Evolutionary conservation across 306 rosid genomes (phyloP).

Genomic region (Lithocarpus polystachyus): DNA sequence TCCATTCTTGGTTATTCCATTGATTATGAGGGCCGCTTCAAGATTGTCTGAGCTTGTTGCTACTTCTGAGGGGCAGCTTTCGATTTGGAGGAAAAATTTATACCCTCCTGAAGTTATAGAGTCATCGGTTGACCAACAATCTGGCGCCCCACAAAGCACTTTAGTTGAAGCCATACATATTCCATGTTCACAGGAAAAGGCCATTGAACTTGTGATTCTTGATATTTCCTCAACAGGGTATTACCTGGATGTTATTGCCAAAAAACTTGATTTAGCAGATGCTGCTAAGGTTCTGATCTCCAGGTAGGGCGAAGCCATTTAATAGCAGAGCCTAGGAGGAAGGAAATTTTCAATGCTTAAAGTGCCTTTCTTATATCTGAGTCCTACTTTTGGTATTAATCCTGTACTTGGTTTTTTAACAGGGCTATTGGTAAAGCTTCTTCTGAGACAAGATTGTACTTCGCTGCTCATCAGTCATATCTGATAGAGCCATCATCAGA

Average conservation of each 20-base stretch:
- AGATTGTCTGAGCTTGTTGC: constrained; percentile 45
- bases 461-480: constrained; percentile 52
- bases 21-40: constrained; percentile 52
- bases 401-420: constrained; percentile 30
- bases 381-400: not conserved
- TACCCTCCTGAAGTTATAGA: constrained; percentile 53
- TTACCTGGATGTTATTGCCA: constrained; percentile 78
- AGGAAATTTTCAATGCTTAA: not conserved
- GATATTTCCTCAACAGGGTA: constrained; percentile 56
- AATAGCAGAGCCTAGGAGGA: constrained; percentile 1
- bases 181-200: constrained; percentile 61
- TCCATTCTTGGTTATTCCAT: constrained; percentile 51
- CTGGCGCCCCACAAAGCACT: constrained; percentile 33
- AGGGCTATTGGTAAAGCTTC: constrained; percentile 91
- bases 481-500: constrained; percentile 42
- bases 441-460: constrained; percentile 78
- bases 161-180: constrained; percentile 50
- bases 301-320: constrained; percentile 48
- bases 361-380: not conserved
- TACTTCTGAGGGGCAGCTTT: constrained; percentile 52
- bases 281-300: constrained; percentile 64
- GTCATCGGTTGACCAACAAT: constrained; percentile 32
- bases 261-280: constrained; percentile 67
- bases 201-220: constrained; percentile 52
- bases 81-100: constrained; percentile 61